phyloP scores from a whole-genome alignment of 805 yeast species.

The Phaffomyces thermotolerans region DNA sequence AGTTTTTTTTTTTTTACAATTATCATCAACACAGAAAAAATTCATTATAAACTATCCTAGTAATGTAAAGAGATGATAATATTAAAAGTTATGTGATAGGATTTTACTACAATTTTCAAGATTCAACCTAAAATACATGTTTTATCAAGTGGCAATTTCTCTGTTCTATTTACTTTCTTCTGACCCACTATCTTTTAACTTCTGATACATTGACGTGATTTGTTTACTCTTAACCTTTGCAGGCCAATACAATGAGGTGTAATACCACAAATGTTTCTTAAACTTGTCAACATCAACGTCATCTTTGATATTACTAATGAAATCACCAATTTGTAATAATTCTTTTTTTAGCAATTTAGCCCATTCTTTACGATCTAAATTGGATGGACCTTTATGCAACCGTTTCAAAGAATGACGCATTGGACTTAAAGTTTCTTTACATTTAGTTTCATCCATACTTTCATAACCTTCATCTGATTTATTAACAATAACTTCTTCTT shows the following conservation, averaged over 20 bases:
- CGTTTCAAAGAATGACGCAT: conserved; percentile 60
- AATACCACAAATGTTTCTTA: conserved; percentile 73
- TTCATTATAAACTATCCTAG: too few species aligned
- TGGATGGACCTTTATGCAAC: conserved; percentile 64
- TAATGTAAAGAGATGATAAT: too few species aligned
- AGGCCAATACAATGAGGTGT: conserved; percentile 84
- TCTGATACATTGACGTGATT: conserved; percentile 69
- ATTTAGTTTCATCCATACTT: conserved; percentile 69
- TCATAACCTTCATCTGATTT: conserved; percentile 49
- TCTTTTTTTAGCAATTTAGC: conserved; percentile 63
- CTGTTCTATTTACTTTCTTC: neutral
- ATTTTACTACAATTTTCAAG: too few species aligned
- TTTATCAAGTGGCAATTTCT: too few species aligned
- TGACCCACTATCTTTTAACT: conserved; percentile 31
- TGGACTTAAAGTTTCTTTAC: conserved; percentile 55
- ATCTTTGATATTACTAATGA: conserved; percentile 38
- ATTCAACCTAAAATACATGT: too few species aligned
- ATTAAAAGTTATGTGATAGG: too few species aligned
- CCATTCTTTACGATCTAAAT: conserved; percentile 72
- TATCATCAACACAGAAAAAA: too few species aligned
- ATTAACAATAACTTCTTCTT: neutral
- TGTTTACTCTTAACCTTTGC: conserved; percentile 68
- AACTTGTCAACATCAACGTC: conserved; percentile 30
- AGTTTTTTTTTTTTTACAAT: too few species aligned
- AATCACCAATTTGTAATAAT: conserved; percentile 65